Conservation (phyloP, 768 basidiomycete genomes). For the Pulveroboletus sp. region DNA sequence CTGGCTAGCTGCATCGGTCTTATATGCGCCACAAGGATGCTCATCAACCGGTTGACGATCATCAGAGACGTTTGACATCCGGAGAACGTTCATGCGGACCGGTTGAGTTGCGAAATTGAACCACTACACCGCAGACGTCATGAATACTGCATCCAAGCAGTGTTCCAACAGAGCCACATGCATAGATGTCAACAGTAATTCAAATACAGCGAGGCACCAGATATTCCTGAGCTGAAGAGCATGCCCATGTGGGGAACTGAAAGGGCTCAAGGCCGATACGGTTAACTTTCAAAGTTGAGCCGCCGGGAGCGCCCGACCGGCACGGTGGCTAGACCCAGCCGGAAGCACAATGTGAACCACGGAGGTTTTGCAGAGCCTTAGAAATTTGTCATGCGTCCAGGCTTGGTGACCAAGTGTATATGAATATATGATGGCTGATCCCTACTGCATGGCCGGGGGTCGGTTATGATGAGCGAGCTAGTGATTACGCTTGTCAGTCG, state of each 20-base stretch:
- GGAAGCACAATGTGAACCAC: not conserved
- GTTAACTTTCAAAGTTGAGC: not conserved
- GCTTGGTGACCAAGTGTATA: not conserved
- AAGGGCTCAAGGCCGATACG: too few relatives aligned
- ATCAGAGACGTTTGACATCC: not conserved
- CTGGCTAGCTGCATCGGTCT: not conserved
- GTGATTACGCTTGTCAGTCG: too few relatives aligned
- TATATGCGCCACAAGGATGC: constrained; percentile 1
- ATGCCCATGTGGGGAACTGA: not conserved
- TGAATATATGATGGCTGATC: not conserved
- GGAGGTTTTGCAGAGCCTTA: not conserved
- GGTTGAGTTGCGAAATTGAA: too few relatives aligned
- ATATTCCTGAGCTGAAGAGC: too few relatives aligned
- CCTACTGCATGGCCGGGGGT: too few relatives aligned
- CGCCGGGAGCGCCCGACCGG: constrained; percentile 4
- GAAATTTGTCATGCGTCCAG: not conserved
- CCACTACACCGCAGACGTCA: too few relatives aligned
- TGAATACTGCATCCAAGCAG: too few relatives aligned
- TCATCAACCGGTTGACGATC: not conserved
- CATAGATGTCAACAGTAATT: too few relatives aligned
- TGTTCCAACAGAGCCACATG: too few relatives aligned
- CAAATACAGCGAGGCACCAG: too few relatives aligned
- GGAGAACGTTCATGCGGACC: constrained; percentile 6
- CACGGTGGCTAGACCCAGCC: constrained; percentile 1
- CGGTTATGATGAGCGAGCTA: too few relatives aligned